These are phyloP conservation scores for Zymoseptoria ardabiliae DNA, from an alignment of 2,329 filamentous ascomycete genomes.

Conservation along the genomic window DNA sequence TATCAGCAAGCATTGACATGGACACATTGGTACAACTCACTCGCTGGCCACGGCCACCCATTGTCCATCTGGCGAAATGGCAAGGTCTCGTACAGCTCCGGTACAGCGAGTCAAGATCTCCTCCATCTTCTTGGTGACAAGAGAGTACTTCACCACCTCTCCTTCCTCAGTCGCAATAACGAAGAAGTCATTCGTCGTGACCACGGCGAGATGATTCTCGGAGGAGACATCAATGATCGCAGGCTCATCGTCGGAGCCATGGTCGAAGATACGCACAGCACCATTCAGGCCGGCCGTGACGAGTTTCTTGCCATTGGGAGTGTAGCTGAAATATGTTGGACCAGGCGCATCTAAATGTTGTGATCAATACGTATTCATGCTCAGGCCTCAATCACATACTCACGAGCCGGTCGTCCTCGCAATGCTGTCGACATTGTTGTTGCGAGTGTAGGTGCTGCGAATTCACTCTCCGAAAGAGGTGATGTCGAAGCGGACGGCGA, in stretches of 20 bases:
- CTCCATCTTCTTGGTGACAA: slow-evolving; percentile 66
- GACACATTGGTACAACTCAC: slow-evolving; percentile 36
- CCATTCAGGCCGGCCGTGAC: slow-evolving; percentile 92
- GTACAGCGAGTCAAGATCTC: slow-evolving; percentile 75
- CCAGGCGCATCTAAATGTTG: slow-evolving; percentile 63
- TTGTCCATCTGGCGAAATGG: slow-evolving; percentile 69
- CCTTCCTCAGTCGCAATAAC: slow-evolving; percentile 89
- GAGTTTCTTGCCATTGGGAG: slow-evolving; percentile 75
- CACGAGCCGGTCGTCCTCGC: slow-evolving; percentile 55
- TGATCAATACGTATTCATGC: slow-evolving; percentile 1
- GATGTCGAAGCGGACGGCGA: background rate
- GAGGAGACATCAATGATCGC: slow-evolving; percentile 84
- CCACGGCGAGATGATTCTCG: slow-evolving; percentile 76
- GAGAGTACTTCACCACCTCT: slow-evolving; percentile 88
- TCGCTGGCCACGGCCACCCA: slow-evolving; percentile 98
- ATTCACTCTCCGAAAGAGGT: background rate
- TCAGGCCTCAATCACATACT: slow-evolving; percentile 18
- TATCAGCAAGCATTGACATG: slow-evolving; percentile 14
- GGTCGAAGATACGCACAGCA: slow-evolving; percentile 85
- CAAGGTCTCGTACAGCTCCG: slow-evolving; percentile 79
- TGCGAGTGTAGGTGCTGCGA: background rate
- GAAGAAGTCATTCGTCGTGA: slow-evolving; percentile 71
- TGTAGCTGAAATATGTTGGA: slow-evolving; percentile 80
- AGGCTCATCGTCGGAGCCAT: slow-evolving; percentile 86
- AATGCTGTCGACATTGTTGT: slow-evolving; percentile 39